Evolutionary conservation across 1,139 yeast species (phyloP).

Genomic region (Blastobotrys indianensis): DNA sequence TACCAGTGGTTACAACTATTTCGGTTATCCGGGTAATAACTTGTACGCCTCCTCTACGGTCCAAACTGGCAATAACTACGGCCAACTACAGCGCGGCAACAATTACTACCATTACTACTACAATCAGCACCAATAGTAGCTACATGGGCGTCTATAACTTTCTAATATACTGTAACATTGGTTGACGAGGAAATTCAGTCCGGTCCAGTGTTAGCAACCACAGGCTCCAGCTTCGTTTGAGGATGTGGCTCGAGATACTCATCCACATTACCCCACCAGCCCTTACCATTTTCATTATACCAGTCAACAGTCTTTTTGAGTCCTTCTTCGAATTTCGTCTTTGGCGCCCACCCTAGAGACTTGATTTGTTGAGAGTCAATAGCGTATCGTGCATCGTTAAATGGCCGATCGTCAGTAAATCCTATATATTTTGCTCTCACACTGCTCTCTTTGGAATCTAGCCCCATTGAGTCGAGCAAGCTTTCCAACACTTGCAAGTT

Average conservation of each 20-base stretch:
- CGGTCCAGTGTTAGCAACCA: too few relatives aligned
- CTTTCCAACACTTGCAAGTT: constrained; percentile 35
- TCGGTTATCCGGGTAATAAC: too few relatives aligned
- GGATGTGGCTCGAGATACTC: constrained; percentile 29
- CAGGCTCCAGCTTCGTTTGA: constrained; percentile 11
- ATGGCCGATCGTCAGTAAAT: constrained; percentile 44
- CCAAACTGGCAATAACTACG: too few relatives aligned
- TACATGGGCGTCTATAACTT: too few relatives aligned
- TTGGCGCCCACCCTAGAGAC: constrained; percentile 47
- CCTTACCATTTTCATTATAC: constrained; percentile 29
- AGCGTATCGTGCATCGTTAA: constrained; percentile 47
- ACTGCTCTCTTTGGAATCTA: constrained; percentile 16
- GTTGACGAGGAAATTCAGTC: too few relatives aligned
- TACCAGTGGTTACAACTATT: too few relatives aligned
- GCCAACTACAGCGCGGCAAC: too few relatives aligned
- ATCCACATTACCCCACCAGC: constrained; percentile 32
- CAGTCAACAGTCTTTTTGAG: constrained; percentile 32
- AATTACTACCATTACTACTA: too few relatives aligned
- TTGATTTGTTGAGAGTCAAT: constrained; percentile 38
- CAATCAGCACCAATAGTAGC: too few relatives aligned
- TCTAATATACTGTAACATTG: too few relatives aligned
- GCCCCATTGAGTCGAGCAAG: constrained; percentile 30
- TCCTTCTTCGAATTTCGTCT: constrained; percentile 37
- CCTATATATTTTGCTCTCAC: constrained; percentile 26
- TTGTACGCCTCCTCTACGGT: too few relatives aligned